Percentiles rank a stretch among this genome's conserved stretches.
These are phyloP conservation scores for Entomortierella lignicola DNA, from an alignment of 192 early-diverging fungal genomes.

Conservation along the genomic window DNA sequence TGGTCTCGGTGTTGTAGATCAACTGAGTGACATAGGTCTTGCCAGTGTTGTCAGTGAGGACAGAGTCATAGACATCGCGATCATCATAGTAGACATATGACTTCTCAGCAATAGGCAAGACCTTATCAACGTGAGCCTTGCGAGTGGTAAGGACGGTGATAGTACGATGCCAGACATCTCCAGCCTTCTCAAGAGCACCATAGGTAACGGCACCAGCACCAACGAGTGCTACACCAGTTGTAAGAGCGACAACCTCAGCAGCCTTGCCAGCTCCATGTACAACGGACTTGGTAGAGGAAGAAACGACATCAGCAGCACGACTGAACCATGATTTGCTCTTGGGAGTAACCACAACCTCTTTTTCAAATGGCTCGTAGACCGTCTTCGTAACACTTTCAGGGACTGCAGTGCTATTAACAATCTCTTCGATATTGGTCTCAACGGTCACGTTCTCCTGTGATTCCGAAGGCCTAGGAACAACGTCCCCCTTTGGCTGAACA, in stretches of 20 bases:
- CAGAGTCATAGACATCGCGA: no score
- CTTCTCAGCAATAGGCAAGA: conserved; percentile 15
- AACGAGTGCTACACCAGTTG: background rate
- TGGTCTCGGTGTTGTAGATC: no score
- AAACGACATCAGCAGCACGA: no score
- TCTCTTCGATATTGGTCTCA: no score
- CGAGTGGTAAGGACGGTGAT: conserved; percentile 21
- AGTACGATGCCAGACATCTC: conserved; percentile 41
- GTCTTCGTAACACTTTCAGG: no score
- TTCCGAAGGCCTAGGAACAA: no score
- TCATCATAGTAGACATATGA: conserved; percentile 33
- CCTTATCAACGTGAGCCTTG: conserved; percentile 33
- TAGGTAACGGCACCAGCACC: background rate
- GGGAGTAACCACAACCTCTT: no score
- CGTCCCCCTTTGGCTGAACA: no score
- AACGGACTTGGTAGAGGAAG: background rate
- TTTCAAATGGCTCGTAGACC: conserved; percentile 1
- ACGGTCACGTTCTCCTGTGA: no score
- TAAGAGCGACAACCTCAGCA: conserved; percentile 1
- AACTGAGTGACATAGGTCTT: no score
- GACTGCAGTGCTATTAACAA: no score
- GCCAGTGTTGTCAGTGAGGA: no score
- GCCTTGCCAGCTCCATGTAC: background rate
- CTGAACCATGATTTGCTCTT: conserved; percentile 12
- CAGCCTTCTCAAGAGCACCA: conserved; percentile 13